These are phyloP conservation scores for Gentiana macrophylla DNA, from an alignment of 257 asterid genomes.

Conservation along the genomic window DNA sequence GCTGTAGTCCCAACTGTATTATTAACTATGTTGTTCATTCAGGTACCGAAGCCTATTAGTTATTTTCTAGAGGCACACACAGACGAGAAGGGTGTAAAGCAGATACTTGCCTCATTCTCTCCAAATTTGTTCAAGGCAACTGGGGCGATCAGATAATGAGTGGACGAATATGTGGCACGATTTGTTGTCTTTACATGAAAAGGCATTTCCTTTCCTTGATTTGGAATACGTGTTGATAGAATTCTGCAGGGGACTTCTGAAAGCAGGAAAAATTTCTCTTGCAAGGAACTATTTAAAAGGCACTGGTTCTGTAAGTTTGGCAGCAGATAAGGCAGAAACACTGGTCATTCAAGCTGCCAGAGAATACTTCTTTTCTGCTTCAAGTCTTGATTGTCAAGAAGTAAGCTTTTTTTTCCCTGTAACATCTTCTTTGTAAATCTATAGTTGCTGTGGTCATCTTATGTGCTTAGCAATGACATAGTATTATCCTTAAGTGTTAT, in stretches of 20 bases:
- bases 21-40: constrained; percentile 1
- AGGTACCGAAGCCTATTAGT: constrained; percentile 91
- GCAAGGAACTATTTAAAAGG: constrained; percentile 94
- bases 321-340: constrained; percentile 84
- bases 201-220: constrained; percentile 88
- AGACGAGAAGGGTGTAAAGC: constrained; percentile 83
- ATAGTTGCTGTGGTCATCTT: no score
- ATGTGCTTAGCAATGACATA: no score
- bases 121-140: constrained; percentile 84
- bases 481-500: no score
- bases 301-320: constrained; percentile 64
- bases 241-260: constrained; percentile 95
- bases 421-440: no score
- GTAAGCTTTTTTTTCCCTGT: no score
- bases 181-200: constrained; percentile 80
- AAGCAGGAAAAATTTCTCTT: constrained; percentile 85
- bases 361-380: constrained; percentile 95
- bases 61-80: constrained; percentile 53
- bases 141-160: constrained; percentile 79
- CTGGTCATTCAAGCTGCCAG: constrained; percentile 97
- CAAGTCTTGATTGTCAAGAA: constrained; percentile 87
- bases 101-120: constrained; percentile 80
- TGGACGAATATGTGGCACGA: constrained; percentile 98
- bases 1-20: not conserved
- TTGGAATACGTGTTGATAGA: constrained; percentile 77